These are phyloP conservation scores for Aphanocladium album DNA, from an alignment of 2,329 filamentous ascomycete genomes.

Conservation along the genomic window DNA sequence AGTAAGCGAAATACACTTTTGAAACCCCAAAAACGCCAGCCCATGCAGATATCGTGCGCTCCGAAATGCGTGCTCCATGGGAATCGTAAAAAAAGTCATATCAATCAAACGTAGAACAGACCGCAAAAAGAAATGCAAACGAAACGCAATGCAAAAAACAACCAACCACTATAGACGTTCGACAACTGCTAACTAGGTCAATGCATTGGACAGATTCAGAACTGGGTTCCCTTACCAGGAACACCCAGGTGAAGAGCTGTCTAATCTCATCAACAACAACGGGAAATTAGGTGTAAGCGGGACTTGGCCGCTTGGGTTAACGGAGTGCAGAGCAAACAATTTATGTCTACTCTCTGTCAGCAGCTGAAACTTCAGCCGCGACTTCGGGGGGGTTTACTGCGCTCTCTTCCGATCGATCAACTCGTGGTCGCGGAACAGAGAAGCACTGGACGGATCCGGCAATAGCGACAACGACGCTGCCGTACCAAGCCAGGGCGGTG, in stretches of 20 bases:
- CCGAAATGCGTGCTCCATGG: constrained; percentile 12
- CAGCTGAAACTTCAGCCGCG: constrained; percentile 26
- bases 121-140: background rate
- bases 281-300: background rate
- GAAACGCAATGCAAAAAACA: background rate
- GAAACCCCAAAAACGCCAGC: constrained; percentile 5
- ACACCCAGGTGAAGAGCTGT: constrained; percentile 4
- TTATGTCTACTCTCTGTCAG: constrained; percentile 9
- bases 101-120: background rate
- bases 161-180: background rate
- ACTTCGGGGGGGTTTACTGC: constrained; percentile 18
- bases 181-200: constrained; percentile 10
- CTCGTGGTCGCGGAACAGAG: constrained; percentile 36
- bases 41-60: constrained; percentile 9
- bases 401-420: constrained; percentile 26
- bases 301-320: background rate
- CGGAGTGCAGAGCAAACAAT: background rate
- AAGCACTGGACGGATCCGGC: constrained; percentile 59
- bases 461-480: constrained; percentile 51
- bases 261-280: constrained; percentile 10
- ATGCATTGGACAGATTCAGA: constrained; percentile 1
- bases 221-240: constrained; percentile 11
- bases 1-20: constrained; percentile 10
- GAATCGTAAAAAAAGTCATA: constrained; percentile 4
- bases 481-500: constrained; percentile 60